phyloP scores from a whole-genome alignment of 225 moss, liverwort and hornwort genomes.

The Polytrichum commune region DNA sequence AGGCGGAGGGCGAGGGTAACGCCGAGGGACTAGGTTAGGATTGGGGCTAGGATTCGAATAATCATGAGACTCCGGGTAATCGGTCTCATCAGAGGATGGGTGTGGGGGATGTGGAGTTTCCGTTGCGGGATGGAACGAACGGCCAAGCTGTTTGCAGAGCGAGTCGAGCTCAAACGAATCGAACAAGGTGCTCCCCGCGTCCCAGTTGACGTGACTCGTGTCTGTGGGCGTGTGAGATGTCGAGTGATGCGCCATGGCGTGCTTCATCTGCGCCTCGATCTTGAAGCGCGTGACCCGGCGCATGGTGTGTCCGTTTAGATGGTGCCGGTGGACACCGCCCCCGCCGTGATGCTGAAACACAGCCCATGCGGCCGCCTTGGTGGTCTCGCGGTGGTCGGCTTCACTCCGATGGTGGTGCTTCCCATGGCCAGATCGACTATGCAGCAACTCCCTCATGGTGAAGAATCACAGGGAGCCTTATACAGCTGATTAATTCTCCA shows the following conservation, averaged over 20 bases:
- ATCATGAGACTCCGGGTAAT: conserved; percentile 8
- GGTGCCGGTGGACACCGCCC: conserved; percentile 19
- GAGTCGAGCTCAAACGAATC: conserved; percentile 55
- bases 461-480: too few relatives aligned
- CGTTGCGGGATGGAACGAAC: conserved; percentile 16
- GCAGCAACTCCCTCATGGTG: too few relatives aligned
- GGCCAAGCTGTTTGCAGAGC: conserved; percentile 34
- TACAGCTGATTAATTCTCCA: too few relatives aligned
- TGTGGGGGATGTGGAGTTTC: neutral
- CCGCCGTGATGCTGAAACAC: conserved; percentile 50
- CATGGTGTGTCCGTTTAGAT: neutral
- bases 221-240: conserved; percentile 4
- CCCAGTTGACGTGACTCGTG: conserved; percentile 18
- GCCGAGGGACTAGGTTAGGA: neutral
- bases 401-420: conserved; percentile 14
- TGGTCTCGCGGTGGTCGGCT: conserved; percentile 18
- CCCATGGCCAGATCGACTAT: conserved; percentile 6
- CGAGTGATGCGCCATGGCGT: conserved; percentile 27
- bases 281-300: conserved; percentile 41
- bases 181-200: conserved; percentile 47
- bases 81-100: neutral
- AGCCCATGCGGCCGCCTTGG: conserved; percentile 59
- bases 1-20: too few relatives aligned
- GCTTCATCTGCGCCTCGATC: conserved; percentile 57
- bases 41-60: neutral